Conservation (phyloP, 2,329 filamentous ascomycete genomes). For the Elsinoe arachidis region DNA sequence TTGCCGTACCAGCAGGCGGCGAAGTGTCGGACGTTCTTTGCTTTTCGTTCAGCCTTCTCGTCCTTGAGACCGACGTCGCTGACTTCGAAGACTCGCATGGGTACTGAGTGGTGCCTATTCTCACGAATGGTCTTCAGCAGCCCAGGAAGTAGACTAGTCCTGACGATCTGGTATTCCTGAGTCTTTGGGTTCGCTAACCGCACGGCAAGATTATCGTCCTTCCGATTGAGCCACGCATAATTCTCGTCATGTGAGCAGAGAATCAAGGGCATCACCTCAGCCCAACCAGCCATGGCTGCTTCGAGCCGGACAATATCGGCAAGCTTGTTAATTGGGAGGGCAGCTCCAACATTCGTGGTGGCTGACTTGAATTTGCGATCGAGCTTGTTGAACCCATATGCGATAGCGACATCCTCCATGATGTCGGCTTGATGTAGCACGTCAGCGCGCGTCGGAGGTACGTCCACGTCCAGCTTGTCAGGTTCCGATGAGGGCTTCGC, state of each 20-base stretch:
- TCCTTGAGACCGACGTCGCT: constrained; percentile 92
- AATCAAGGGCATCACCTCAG: constrained; percentile 90
- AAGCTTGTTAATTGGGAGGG: constrained; percentile 88
- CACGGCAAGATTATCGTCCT: constrained; percentile 75
- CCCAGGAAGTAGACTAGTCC: constrained; percentile 76
- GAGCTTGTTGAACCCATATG: constrained; percentile 95
- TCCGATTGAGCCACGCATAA: constrained; percentile 87
- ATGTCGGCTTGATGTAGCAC: constrained; percentile 95
- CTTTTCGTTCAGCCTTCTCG: constrained; percentile 67
- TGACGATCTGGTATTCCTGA: constrained; percentile 84
- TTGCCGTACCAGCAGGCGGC: constrained; percentile 95
- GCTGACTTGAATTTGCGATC: constrained; percentile 80
- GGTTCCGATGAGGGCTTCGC: constrained; percentile 65
- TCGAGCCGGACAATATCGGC: constrained; percentile 83
- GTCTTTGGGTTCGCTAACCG: constrained; percentile 89
- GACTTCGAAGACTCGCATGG: constrained; percentile 87
- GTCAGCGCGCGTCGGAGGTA: constrained; percentile 86
- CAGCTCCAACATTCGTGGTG: constrained; percentile 75
- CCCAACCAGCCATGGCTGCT: constrained; percentile 89
- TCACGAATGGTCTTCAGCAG: constrained; percentile 88
- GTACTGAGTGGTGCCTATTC: constrained; percentile 80
- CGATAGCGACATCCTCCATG: constrained; percentile 96
- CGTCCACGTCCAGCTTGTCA: constrained; percentile 60
- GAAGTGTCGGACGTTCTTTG: constrained; percentile 88
- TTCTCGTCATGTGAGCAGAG: constrained; percentile 98